These are phyloP conservation scores for Apostasia ramifera DNA, from an alignment of 106 monocot species.

Conservation along the genomic window DNA sequence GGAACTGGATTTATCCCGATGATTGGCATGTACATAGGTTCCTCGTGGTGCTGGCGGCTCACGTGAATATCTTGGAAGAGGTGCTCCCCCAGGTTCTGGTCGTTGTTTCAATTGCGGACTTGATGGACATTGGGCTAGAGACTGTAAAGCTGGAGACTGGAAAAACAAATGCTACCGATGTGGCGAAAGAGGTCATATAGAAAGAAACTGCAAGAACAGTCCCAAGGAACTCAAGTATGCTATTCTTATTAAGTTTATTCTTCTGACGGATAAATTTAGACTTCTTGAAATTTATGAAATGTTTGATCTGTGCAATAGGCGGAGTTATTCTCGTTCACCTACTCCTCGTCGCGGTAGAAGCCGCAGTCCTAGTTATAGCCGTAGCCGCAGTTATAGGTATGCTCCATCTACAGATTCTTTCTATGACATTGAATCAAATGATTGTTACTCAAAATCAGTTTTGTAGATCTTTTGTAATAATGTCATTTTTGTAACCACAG, in stretches of 20 bases:
- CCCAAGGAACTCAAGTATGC: constrained; percentile 63
- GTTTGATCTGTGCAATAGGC: constrained; percentile 12
- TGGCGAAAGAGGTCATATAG: constrained; percentile 95
- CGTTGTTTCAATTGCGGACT: constrained; percentile 97
- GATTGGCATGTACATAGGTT: constrained; percentile 21
- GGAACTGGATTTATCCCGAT: too few species aligned
- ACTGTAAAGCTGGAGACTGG: constrained; percentile 99
- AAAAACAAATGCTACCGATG: constrained; percentile 99
- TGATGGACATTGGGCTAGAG: constrained; percentile 99
- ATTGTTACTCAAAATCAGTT: too few species aligned
- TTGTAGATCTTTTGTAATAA: too few species aligned
- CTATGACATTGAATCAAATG: too few species aligned
- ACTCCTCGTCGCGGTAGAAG: constrained; percentile 58
- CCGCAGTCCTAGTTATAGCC: constrained; percentile 59
- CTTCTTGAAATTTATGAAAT: too few species aligned
- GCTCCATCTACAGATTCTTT: too few species aligned
- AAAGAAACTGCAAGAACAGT: constrained; percentile 94
- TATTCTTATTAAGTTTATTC: neutral
- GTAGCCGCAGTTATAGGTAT: constrained; percentile 83
- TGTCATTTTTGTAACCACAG: too few species aligned
- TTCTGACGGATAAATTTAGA: neutral
- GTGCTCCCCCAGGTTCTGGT: constrained; percentile 94
- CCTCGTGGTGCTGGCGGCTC: constrained; percentile 80
- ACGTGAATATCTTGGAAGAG: constrained; percentile 87
- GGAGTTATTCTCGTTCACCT: constrained; percentile 77